These are phyloP conservation scores for Papilionanthe hybrid DNA, from an alignment of 116 monocot genomes.

Conservation along the genomic window DNA sequence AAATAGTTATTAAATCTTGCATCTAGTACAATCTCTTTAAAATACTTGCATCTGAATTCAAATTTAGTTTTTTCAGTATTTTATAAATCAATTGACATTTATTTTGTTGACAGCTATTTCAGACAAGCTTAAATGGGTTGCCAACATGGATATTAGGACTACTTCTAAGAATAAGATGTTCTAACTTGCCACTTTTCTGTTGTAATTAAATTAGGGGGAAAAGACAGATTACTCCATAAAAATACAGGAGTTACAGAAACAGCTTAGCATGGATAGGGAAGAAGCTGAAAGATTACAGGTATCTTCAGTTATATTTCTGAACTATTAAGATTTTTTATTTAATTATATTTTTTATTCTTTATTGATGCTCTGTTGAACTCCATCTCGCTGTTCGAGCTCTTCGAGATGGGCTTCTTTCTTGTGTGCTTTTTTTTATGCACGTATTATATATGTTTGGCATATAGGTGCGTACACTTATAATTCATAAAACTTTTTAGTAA, in stretches of 20 bases:
- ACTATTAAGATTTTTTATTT: background rate
- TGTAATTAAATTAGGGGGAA: slow-evolving; percentile 43
- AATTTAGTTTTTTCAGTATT: background rate
- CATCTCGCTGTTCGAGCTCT: background rate
- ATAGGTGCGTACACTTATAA: background rate
- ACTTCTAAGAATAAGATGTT: background rate
- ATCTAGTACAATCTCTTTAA: background rate
- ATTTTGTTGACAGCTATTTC: background rate
- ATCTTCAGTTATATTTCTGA: background rate
- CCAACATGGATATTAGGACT: background rate
- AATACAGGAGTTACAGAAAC: slow-evolving; percentile 97
- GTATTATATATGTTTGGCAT: background rate
- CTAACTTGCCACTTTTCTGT: background rate
- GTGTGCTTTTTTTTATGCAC: background rate
- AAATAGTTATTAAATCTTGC: background rate
- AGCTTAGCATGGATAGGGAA: slow-evolving; percentile 90
- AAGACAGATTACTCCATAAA: slow-evolving; percentile 83
- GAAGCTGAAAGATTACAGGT: slow-evolving; percentile 90
- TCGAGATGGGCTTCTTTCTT: background rate
- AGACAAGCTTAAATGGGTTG: too few species aligned
- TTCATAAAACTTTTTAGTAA: background rate
- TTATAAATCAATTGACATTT: background rate
- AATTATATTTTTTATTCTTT: background rate
- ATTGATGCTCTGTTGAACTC: background rate
- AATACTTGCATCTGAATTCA: background rate